A percentile compares a stretch with the other conserved stretches of the same genome.
Conservation (phyloP, 2,329 filamentous ascomycete species). For the Diaporthe destruens region DNA sequence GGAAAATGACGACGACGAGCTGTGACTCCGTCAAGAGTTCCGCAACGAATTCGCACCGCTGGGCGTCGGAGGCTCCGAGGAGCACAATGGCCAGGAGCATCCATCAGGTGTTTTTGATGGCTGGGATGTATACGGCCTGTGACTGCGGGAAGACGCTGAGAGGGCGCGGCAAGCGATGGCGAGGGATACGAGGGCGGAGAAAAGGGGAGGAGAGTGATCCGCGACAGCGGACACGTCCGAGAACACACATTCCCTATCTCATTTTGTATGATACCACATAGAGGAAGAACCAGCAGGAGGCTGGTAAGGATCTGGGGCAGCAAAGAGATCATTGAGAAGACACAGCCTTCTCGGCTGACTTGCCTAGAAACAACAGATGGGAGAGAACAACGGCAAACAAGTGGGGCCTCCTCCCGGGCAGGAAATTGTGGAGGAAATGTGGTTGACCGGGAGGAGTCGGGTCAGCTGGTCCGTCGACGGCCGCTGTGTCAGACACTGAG, state of each 20-base stretch:
- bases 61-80: conserved; percentile 48
- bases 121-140: conserved; percentile 54
- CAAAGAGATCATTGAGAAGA: conserved; percentile 21
- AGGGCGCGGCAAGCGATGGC: not conserved
- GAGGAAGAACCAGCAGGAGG: conserved; percentile 30
- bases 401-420: not conserved
- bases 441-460: conserved; percentile 6
- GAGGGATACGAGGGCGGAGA: not conserved
- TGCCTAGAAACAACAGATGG: conserved; percentile 35
- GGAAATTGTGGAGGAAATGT: not conserved
- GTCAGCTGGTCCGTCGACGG: not conserved
- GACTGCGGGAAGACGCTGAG: conserved; percentile 34
- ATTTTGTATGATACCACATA: conserved; percentile 43
- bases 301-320: conserved; percentile 24
- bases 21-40: conserved; percentile 84
- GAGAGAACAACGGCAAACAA: not conserved
- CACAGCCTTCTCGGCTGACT: conserved; percentile 25
- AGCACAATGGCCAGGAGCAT: conserved; percentile 34
- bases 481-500: not conserved
- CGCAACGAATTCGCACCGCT: conserved; percentile 69
- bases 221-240: conserved; percentile 30
- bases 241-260: conserved; percentile 40
- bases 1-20: conserved; percentile 85
- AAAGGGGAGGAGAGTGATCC: conserved; percentile 7
- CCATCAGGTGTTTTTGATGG: conserved; percentile 48